Evolutionary conservation across 2,329 filamentous ascomycete genomes (phyloP).

Genomic region (Pochonia chlamydosporia): DNA sequence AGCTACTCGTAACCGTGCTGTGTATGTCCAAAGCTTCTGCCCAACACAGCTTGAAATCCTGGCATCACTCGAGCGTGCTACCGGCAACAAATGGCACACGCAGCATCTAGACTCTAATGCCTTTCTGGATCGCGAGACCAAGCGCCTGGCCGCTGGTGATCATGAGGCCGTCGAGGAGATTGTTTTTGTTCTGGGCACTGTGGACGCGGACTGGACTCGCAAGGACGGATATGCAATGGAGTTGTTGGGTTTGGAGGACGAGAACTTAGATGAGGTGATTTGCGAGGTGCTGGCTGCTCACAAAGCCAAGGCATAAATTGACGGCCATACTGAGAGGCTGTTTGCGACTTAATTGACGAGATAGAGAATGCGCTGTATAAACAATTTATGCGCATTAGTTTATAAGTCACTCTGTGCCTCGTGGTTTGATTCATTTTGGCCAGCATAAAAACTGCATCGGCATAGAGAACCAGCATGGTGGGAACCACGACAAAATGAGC

Average conservation of each 20-base stretch:
- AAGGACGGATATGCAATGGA: slow-evolving; percentile 41
- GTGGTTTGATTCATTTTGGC: too few relatives aligned
- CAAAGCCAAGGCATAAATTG: background rate
- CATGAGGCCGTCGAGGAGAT: slow-evolving; percentile 36
- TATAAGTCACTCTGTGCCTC: too few relatives aligned
- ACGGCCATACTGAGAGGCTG: too few relatives aligned
- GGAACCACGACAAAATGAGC: too few relatives aligned
- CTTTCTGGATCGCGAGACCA: slow-evolving; percentile 33
- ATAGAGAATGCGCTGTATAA: too few relatives aligned
- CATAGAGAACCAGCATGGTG: too few relatives aligned
- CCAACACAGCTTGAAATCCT: slow-evolving; percentile 43
- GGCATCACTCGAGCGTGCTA: slow-evolving; percentile 43
- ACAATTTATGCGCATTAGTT: too few relatives aligned
- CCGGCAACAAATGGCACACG: slow-evolving; percentile 32
- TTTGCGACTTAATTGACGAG: too few relatives aligned
- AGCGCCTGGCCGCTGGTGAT: slow-evolving; percentile 31
- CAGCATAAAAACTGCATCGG: too few relatives aligned
- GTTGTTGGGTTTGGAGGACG: slow-evolving; percentile 38
- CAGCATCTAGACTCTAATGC: slow-evolving; percentile 28
- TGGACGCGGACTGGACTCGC: slow-evolving; percentile 43
- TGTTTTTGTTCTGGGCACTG: slow-evolving; percentile 41
- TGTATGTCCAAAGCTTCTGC: slow-evolving; percentile 41
- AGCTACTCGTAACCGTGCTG: slow-evolving; percentile 43
- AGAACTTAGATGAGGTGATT: slow-evolving; percentile 38
- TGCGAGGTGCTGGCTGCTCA: slow-evolving; percentile 24